Conservation (phyloP, 768 basidiomycete genomes). For the Dictyophora rubrovolvata region DNA sequence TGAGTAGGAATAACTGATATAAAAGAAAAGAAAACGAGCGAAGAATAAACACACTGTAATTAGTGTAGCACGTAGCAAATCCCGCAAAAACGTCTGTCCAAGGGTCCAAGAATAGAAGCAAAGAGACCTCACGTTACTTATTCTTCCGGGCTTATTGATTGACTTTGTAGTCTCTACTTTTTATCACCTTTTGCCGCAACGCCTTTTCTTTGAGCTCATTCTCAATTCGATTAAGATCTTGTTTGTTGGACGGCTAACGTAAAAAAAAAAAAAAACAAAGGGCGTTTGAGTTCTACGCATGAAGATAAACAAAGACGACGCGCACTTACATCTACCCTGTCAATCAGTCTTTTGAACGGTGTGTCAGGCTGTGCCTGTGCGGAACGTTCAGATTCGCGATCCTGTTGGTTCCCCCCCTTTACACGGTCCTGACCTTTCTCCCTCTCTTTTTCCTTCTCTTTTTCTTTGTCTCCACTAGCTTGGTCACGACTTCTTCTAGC, state of each 20-base stretch:
- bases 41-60: neutral
- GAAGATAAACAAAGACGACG: neutral
- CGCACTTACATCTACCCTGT: neutral
- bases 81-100: neutral
- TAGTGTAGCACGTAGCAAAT: neutral
- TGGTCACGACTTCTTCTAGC: neutral
- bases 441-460: neutral
- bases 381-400: neutral
- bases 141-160: neutral
- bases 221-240: conserved; percentile 58
- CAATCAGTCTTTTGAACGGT: conserved; percentile 3
- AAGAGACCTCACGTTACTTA: neutral
- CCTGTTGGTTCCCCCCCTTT: neutral
- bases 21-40: neutral
- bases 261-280: neutral
- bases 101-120: neutral
- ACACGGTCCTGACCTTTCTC: neutral
- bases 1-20: neutral
- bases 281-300: neutral
- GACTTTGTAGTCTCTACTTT: conserved; percentile 47
- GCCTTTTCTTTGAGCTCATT: conserved; percentile 76
- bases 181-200: conserved; percentile 71
- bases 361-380: neutral
- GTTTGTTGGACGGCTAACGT: neutral
- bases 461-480: neutral